Conservation (phyloP, 306 rosid species). For the Nissolia schottii region DNA sequence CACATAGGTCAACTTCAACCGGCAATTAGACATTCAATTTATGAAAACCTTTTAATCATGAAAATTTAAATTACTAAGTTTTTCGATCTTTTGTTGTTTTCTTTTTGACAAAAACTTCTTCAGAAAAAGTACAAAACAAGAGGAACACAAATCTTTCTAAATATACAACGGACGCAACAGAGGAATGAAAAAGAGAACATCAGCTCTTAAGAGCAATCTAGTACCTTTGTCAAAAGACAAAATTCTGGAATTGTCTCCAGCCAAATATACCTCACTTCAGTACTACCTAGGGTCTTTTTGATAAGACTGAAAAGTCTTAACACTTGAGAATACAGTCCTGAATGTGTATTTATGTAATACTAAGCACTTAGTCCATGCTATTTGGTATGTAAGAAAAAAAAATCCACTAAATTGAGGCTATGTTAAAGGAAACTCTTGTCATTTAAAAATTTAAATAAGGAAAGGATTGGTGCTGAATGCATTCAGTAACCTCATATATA, state of each 20-base stretch:
- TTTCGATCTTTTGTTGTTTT: background rate
- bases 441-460: background rate
- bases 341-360: background rate
- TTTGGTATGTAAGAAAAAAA: background rate
- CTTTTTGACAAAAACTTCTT: background rate
- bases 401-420: background rate
- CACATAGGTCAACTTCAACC: conserved; percentile 3
- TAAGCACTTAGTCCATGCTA: background rate
- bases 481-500: background rate
- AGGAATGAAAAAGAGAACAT: background rate
- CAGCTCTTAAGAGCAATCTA: background rate
- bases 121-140: background rate
- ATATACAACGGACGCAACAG: background rate
- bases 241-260: background rate
- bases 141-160: background rate
- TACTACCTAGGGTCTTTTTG: background rate
- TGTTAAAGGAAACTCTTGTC: background rate
- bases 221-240: background rate
- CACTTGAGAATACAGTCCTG: background rate
- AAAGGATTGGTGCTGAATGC: background rate
- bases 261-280: background rate
- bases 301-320: background rate
- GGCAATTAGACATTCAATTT: background rate
- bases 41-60: background rate
- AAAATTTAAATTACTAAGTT: background rate